A percentile compares a stretch with the other conserved stretches of the same genome.
phyloP scores from a whole-genome alignment of 1,139 yeast genomes.

The Blastobotrys malaysiensis region DNA sequence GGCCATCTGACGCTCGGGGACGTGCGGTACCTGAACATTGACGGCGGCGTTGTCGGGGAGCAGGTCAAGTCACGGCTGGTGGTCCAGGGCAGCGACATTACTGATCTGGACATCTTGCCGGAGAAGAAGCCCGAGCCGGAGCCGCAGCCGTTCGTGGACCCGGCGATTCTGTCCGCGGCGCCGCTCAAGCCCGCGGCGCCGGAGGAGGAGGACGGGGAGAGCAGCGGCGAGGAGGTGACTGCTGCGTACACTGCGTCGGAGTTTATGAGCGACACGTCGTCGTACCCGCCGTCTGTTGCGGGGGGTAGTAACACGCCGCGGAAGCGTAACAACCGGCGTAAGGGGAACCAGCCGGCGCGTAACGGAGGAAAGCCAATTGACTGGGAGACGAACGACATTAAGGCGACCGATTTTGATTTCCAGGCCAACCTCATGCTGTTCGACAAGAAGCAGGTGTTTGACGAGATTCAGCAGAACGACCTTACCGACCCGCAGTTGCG shows the following conservation, averaged over 20 bases:
- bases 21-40: constrained; percentile 21
- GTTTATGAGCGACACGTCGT: neutral
- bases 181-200: constrained; percentile 14
- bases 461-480: constrained; percentile 65
- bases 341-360: constrained; percentile 8
- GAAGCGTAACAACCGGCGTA: constrained; percentile 9
- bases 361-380: neutral
- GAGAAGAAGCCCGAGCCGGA: constrained; percentile 2
- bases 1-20: constrained; percentile 27
- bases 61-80: constrained; percentile 15
- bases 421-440: constrained; percentile 76
- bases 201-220: neutral
- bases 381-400: constrained; percentile 27
- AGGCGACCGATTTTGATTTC: constrained; percentile 68
- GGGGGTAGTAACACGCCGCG: constrained; percentile 5
- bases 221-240: neutral
- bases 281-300: neutral
- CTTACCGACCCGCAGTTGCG: constrained; percentile 55
- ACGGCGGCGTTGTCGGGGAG: constrained; percentile 13
- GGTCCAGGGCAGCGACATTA: constrained; percentile 27
- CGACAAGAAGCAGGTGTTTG: constrained; percentile 75
- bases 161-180: constrained; percentile 27
- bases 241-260: neutral
- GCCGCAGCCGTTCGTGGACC: constrained; percentile 21
- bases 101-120: constrained; percentile 29